A percentile compares a stretch with the other conserved stretches of the same genome.
These are phyloP conservation scores for Lachnellula hyalina DNA, from an alignment of 2,329 filamentous ascomycete species.

Conservation along the genomic window DNA sequence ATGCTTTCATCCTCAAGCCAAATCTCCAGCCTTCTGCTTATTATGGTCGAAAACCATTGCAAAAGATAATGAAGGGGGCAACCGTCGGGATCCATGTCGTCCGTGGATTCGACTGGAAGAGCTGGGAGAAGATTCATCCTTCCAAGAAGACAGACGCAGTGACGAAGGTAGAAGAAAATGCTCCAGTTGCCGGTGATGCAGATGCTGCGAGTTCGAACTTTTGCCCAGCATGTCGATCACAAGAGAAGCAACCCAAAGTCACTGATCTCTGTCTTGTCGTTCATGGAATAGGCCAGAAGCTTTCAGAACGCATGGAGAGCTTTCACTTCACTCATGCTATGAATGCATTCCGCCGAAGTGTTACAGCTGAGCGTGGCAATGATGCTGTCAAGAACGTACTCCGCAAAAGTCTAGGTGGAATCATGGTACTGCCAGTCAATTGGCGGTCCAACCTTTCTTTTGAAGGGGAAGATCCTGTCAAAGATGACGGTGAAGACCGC, in stretches of 20 bases:
- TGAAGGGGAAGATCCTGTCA: slow-evolving; percentile 67
- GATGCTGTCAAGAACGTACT: slow-evolving; percentile 70
- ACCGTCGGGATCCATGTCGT: slow-evolving; percentile 83
- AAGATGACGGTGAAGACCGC: slow-evolving; percentile 46
- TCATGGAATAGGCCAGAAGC: slow-evolving; percentile 94
- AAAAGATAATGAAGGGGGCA: slow-evolving; percentile 72
- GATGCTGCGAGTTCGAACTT: slow-evolving; percentile 15
- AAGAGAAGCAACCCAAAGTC: slow-evolving; percentile 62
- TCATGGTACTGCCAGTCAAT: slow-evolving; percentile 92
- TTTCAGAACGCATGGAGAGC: slow-evolving; percentile 89
- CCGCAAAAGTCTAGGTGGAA: slow-evolving; percentile 72
- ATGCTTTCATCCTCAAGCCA: slow-evolving; percentile 82
- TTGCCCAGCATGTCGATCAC: slow-evolving; percentile 56
- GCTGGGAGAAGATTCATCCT: slow-evolving; percentile 68
- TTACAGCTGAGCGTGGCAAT: slow-evolving; percentile 77
- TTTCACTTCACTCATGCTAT: slow-evolving; percentile 97
- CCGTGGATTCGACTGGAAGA: slow-evolving; percentile 74
- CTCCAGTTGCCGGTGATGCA: slow-evolving; percentile 14
- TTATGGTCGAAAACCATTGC: slow-evolving; percentile 73
- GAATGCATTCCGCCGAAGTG: slow-evolving; percentile 78
- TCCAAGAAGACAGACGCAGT: slow-evolving; percentile 28
- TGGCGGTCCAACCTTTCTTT: slow-evolving; percentile 88
- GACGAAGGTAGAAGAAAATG: slow-evolving; percentile 28
- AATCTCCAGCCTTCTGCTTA: slow-evolving; percentile 80
- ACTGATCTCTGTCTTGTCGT: slow-evolving; percentile 87